Evolutionary conservation across 2,329 filamentous ascomycete species (phyloP).

Genomic region (Cladosporium sp.): DNA sequence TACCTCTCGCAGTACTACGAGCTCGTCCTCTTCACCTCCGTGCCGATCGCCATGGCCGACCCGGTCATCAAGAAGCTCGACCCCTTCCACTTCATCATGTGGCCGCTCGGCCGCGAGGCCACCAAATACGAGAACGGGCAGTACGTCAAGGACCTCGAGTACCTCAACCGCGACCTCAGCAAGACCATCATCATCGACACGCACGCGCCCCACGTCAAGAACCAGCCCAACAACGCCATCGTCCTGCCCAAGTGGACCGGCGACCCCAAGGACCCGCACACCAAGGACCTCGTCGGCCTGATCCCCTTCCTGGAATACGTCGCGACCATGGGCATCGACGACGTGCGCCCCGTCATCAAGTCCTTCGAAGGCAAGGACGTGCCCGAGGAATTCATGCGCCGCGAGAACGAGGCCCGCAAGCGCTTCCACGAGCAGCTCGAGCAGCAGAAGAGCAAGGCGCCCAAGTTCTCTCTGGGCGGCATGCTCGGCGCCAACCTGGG

Average conservation of each 20-base stretch:
- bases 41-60: conserved; percentile 79
- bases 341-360: conserved; percentile 65
- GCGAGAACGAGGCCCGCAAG: conserved; percentile 79
- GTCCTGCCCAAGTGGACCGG: conserved; percentile 88
- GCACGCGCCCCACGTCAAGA: conserved; percentile 72
- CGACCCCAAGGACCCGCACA: conserved; percentile 61
- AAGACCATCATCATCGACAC: conserved; percentile 96
- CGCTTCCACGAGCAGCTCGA: too few species aligned
- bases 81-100: conserved; percentile 91
- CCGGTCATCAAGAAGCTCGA: conserved; percentile 90
- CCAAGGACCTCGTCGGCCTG: conserved; percentile 74
- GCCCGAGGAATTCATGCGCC: conserved; percentile 80
- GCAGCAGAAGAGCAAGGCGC: conserved; percentile 62
- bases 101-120: conserved; percentile 93
- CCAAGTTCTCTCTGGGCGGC: conserved; percentile 59
- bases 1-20: too few species aligned
- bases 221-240: conserved; percentile 96
- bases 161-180: conserved; percentile 90
- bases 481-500: conserved; percentile 65
- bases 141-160: conserved; percentile 98
- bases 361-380: conserved; percentile 74
- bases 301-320: conserved; percentile 98
- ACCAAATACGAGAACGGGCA: conserved; percentile 95
- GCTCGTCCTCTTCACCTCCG: conserved; percentile 88
- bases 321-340: conserved; percentile 84